A percentile compares a stretch with the other conserved stretches of the same genome.
Conservation (phyloP, 192 early-diverging fungal species). For the Backusella liffmaniae region DNA sequence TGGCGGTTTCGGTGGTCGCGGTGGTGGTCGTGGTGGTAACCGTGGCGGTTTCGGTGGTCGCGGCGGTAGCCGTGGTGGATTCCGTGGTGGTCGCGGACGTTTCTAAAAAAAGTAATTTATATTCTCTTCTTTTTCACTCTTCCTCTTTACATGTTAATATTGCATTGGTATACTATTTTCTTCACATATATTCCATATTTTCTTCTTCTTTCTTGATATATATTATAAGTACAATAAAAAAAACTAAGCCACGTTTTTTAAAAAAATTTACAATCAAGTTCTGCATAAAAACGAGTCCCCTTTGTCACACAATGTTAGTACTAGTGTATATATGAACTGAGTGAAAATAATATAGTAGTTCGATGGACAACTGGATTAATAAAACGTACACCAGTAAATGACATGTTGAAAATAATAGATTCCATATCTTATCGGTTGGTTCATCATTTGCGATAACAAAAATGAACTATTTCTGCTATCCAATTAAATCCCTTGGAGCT, state of each 20-base stretch:
- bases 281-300: background rate
- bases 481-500: too few relatives aligned
- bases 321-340: too few relatives aligned
- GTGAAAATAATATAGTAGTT: too few relatives aligned
- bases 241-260: conserved; percentile 7
- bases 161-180: conserved; percentile 1
- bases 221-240: background rate
- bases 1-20: conserved; percentile 51
- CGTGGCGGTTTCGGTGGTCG: too few relatives aligned
- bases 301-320: background rate
- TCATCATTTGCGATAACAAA: too few relatives aligned
- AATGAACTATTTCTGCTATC: too few relatives aligned
- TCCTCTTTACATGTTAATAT: background rate
- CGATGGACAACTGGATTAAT: too few relatives aligned
- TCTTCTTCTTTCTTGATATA: background rate
- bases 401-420: too few relatives aligned
- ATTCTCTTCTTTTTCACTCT: background rate
- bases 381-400: too few relatives aligned
- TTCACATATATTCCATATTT: background rate
- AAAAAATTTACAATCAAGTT: background rate
- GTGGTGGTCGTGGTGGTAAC: conserved; percentile 50
- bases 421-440: too few relatives aligned
- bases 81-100: conserved; percentile 55
- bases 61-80: too few relatives aligned
- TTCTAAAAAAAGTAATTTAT: background rate